phyloP scores from a whole-genome alignment of 2,329 filamentous ascomycete genomes.

The Taxawa tesnikishii region DNA sequence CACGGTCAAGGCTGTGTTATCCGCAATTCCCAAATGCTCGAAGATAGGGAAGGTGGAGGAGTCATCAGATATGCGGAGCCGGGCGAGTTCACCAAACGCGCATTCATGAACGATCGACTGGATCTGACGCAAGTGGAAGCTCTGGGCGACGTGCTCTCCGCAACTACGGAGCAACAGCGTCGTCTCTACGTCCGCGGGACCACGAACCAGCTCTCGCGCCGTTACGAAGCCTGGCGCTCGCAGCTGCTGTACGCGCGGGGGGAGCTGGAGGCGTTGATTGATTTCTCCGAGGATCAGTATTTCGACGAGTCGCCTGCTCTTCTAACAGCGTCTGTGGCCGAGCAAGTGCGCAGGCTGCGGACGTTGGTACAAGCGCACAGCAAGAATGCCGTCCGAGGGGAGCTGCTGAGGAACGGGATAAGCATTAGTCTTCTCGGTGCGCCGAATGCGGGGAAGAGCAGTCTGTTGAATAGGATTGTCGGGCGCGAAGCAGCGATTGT shows the following conservation, averaged over 20 bases:
- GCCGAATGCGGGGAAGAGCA: constrained; percentile 92
- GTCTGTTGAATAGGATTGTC: constrained; percentile 77
- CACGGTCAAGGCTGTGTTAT: constrained; percentile 74
- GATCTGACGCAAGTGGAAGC: constrained; percentile 73
- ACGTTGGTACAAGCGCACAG: constrained; percentile 56
- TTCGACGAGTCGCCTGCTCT: constrained; percentile 76
- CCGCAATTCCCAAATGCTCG: constrained; percentile 53
- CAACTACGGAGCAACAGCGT: constrained; percentile 83
- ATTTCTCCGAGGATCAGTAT: constrained; percentile 95
- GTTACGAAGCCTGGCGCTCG: constrained; percentile 74
- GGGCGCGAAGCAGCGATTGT: constrained; percentile 93
- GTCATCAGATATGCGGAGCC: constrained; percentile 77
- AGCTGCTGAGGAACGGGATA: constrained; percentile 76
- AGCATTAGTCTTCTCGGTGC: constrained; percentile 76
- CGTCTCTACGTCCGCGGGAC: constrained; percentile 71
- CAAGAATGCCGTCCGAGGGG: constrained; percentile 65
- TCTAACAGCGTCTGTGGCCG: constrained; percentile 57
- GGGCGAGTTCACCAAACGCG: constrained; percentile 87
- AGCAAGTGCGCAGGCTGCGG: constrained; percentile 50
- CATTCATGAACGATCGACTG: constrained; percentile 76
- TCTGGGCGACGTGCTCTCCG: constrained; percentile 46
- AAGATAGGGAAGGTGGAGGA: constrained; percentile 5
- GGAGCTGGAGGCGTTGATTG: constrained; percentile 88
- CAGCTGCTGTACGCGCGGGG: constrained; percentile 69
- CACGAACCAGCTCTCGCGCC: constrained; percentile 49